Evolutionary conservation across 257 asterid species (phyloP).

Genomic region (Asclepias syriaca): DNA sequence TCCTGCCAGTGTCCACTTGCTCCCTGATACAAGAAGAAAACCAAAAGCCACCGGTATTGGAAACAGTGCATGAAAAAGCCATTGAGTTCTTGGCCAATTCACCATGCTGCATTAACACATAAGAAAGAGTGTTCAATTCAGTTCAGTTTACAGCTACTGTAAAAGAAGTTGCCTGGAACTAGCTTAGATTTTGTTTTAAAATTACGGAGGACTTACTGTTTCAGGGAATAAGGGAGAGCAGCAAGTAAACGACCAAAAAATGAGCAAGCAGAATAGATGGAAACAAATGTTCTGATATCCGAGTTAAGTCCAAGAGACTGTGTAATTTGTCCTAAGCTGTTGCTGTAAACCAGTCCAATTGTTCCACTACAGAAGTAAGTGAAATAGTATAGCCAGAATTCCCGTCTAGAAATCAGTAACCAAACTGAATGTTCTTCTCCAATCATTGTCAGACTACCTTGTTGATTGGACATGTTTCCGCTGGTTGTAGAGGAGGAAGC

Average conservation of each 20-base stretch:
- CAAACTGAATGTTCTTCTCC: slow-evolving; percentile 57
- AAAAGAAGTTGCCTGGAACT: not conserved
- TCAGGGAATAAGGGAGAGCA: slow-evolving; percentile 45
- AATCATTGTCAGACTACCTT: slow-evolving; percentile 27
- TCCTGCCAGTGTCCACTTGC: slow-evolving; percentile 27
- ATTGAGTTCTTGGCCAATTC: slow-evolving; percentile 46
- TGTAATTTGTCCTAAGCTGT: slow-evolving; percentile 66
- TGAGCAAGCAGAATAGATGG: slow-evolving; percentile 60
- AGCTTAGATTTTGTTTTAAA: not conserved
- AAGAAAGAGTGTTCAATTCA: too few relatives aligned
- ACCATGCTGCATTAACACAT: slow-evolving; percentile 42
- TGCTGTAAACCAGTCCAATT: slow-evolving; percentile 50
- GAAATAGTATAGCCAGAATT: slow-evolving; percentile 62
- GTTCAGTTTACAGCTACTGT: not conserved
- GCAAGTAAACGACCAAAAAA: slow-evolving; percentile 71
- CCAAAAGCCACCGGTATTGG: slow-evolving; percentile 53
- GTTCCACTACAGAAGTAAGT: slow-evolving; percentile 65
- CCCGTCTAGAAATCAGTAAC: slow-evolving; percentile 31
- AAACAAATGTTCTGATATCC: slow-evolving; percentile 38
- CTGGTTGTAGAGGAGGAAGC: slow-evolving; percentile 1
- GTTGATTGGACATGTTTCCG: slow-evolving; percentile 10
- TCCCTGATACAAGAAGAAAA: slow-evolving; percentile 40
- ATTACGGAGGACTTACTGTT: slow-evolving; percentile 26
- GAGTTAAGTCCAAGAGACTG: slow-evolving; percentile 49
- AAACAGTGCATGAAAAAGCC: slow-evolving; percentile 42